Conservation (phyloP, 108 stramenopile genomes). For the Nitzschia sp. region DNA sequence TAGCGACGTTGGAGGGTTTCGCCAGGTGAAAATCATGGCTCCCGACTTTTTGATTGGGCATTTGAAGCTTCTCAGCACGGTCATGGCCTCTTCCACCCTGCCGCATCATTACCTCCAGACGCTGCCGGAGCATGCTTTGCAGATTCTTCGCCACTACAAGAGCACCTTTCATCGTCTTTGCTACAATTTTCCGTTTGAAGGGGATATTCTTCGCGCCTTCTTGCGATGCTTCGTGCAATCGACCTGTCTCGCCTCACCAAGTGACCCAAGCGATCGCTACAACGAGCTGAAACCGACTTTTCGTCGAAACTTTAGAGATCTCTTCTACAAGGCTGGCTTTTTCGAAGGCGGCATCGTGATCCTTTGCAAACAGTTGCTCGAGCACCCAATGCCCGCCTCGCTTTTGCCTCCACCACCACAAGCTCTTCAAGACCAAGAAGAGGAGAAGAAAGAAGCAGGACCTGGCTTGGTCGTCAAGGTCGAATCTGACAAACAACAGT, state of each 20-base stretch:
- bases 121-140: conserved; percentile 5
- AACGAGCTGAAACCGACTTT: not conserved
- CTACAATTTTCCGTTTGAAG: conserved; percentile 31
- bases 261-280: not conserved
- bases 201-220: conserved; percentile 24
- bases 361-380: conserved; percentile 25
- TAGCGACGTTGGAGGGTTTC: conserved; percentile 5
- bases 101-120: not conserved
- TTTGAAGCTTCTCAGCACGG: conserved; percentile 32
- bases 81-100: conserved; percentile 18
- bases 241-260: conserved; percentile 3
- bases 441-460: not conserved
- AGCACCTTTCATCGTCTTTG: conserved; percentile 25
- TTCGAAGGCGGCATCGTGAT: conserved; percentile 28
- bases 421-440: not conserved
- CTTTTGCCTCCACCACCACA: conserved; percentile 21
- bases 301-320: not conserved
- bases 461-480: conserved; percentile 11
- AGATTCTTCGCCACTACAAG: conserved; percentile 18
- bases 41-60: conserved; percentile 41
- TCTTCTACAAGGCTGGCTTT: conserved; percentile 1
- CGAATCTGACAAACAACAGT: conserved; percentile 13
- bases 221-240: conserved; percentile 20
- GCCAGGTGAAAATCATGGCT: conserved; percentile 12
- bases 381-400: conserved; percentile 26